phyloP scores from a whole-genome alignment of 371 early-diverging fungal genomes.

The Dichotomocladium elegans region DNA sequence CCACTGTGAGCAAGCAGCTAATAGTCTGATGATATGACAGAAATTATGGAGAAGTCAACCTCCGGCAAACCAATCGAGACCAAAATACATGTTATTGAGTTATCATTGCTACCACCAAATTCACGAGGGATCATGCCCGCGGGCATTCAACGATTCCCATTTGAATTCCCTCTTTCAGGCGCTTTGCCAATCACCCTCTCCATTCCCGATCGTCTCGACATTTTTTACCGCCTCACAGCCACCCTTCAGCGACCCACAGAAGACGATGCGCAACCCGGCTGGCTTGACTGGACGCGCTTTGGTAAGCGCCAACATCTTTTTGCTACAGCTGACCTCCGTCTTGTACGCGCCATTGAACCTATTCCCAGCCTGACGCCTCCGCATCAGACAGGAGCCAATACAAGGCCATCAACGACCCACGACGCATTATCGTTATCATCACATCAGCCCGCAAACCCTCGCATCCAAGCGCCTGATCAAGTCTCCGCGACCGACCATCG shows the following conservation, averaged over 20 bases:
- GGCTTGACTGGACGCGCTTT: constrained; percentile 5
- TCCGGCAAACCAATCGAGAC: constrained; percentile 26
- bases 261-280: constrained; percentile 3
- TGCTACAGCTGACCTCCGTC: constrained; percentile 5
- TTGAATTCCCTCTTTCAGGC: constrained; percentile 40
- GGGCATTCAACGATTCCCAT: constrained; percentile 40
- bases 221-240: constrained; percentile 29
- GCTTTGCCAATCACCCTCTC: constrained; percentile 24
- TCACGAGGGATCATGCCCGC: constrained; percentile 37
- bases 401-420: neutral
- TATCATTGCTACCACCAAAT: constrained; percentile 36
- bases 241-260: constrained; percentile 5
- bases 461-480: neutral
- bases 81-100: constrained; percentile 29
- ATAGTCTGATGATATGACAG: no score
- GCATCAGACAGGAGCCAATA: neutral
- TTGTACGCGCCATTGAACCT: constrained; percentile 11
- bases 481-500: constrained; percentile 1
- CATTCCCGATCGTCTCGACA: constrained; percentile 30
- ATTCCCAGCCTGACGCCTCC: constrained; percentile 10
- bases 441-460: neutral
- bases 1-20: no score
- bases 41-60: constrained; percentile 22
- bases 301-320: constrained; percentile 2
- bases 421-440: neutral